Conservation (phyloP, 176 grass and related monocot genomes). For the Chrysopogon serrulatus region DNA sequence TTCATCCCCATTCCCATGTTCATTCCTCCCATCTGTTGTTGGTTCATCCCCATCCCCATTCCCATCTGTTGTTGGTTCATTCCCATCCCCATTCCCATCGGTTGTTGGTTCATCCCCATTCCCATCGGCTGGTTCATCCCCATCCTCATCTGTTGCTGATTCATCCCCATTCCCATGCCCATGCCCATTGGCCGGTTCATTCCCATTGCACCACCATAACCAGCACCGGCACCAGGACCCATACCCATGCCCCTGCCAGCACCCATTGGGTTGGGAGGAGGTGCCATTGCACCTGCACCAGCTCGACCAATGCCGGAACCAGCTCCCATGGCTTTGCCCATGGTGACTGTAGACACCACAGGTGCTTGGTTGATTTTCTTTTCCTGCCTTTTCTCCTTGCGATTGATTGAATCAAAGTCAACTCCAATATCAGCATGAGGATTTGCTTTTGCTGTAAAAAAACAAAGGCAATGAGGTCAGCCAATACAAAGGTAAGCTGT, state of each 20-base stretch:
- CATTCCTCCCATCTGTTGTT: conserved; percentile 46
- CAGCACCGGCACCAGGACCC: conserved; percentile 32
- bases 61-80: conserved; percentile 47
- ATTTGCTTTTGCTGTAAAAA: conserved; percentile 78
- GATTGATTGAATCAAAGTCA: conserved; percentile 97
- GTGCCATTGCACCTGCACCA: conserved; percentile 38
- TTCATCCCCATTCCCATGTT: conserved; percentile 48
- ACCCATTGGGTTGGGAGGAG: conserved; percentile 64
- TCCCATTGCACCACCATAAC: conserved; percentile 50
- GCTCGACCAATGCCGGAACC: conserved; percentile 75
- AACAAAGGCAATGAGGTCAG: conserved; percentile 1
- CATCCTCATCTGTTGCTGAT: conserved; percentile 34
- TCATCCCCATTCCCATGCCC: conserved; percentile 62
- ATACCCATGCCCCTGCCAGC: conserved; percentile 46
- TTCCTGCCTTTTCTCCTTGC: conserved; percentile 90
- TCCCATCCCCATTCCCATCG: conserved; percentile 39
- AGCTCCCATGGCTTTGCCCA: conserved; percentile 97
- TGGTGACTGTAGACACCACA: conserved; percentile 63
- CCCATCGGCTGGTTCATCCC: too few relatives aligned
- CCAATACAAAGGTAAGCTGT: not conserved
- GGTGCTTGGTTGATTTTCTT: conserved; percentile 65
- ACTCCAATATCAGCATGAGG: conserved; percentile 94
- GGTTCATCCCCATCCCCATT: conserved; percentile 47
- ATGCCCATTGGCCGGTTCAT: conserved; percentile 59
- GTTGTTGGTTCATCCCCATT: conserved; percentile 52